Base-by-base conservation (phyloP, 2,329 filamentous ascomycete species). In the Beauveria pseudobassiana region DNA sequence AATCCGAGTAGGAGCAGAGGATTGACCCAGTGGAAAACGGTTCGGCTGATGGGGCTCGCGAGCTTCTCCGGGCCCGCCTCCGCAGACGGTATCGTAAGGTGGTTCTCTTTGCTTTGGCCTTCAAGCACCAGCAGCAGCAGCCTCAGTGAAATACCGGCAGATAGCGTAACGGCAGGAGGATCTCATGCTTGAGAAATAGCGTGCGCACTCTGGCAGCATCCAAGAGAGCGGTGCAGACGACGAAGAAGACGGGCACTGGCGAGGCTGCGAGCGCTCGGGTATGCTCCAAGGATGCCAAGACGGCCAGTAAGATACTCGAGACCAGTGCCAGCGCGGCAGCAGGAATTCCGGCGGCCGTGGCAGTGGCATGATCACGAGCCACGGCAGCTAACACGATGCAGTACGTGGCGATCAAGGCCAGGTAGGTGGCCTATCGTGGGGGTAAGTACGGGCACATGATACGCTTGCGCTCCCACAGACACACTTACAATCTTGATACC, bases 21-120 rank as follows among this genome's bases (percentile, higher is more conserved):
- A n/a, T 57, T 57, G n/a, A 48, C 12, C 54, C 54, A 57, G 43
- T 46, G n/a, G 12, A 57, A 57, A 12, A 57, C 38, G 6, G 54
- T 57, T 38, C 28, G 28, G n/a, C 54, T 57, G 7, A 57, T 48
- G 1, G 43, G 54, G 6, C 28, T 30, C 12, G 54, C 54, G 18
- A 57, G 54, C 24, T 57, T 46, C 42, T 57, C 54, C 10, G 54
- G 42, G 12, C 43, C 24, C 3, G 28, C 18, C 26, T 34, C 42
- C 9, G 43, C 6, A 16, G n/a, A 7, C 18, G 16, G 40, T 40
- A 28, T 26, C 6, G 20, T 16, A 1, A 55, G 52, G 22, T 43
- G 9, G 9, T 45, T 46, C 9, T 34, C 22, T 38, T 54, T 54
- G 22, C 51, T 42, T 0, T 18, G 51, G 22, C 51, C 26, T 10